These are phyloP conservation scores for Bombardia bombarda DNA, from an alignment of 495 filamentous ascomycete genomes.

Conservation along the genomic window DNA sequence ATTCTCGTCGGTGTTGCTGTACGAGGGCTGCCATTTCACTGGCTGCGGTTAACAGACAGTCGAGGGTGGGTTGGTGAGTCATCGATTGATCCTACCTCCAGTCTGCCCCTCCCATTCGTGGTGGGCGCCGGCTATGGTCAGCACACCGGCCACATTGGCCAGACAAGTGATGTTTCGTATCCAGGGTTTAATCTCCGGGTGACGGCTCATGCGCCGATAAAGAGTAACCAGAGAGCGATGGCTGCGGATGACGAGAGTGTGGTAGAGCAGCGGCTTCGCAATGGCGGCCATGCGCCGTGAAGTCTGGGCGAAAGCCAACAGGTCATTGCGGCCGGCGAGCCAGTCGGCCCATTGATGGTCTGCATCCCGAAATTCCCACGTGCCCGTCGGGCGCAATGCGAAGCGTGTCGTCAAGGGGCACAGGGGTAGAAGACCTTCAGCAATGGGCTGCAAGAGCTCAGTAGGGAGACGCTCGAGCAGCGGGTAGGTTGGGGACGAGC, in stretches of 20 bases:
- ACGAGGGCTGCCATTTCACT: conserved; percentile 11
- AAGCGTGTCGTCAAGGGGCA: conserved; percentile 22
- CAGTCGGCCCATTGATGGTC: conserved; percentile 21
- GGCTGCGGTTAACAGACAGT: conserved; percentile 10
- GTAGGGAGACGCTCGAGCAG: conserved; percentile 19
- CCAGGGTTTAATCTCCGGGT: conserved; percentile 18
- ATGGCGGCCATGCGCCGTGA: conserved; percentile 24
- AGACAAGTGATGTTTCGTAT: conserved; percentile 23
- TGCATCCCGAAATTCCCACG: conserved; percentile 26
- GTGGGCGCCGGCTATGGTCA: conserved; percentile 8
- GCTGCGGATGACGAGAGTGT: conserved; percentile 21
- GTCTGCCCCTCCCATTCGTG: conserved; percentile 15
- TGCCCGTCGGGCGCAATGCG: conserved; percentile 19
- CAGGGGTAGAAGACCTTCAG: conserved; percentile 16
- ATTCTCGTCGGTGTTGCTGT: not conserved
- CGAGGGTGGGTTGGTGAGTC: conserved; percentile 1
- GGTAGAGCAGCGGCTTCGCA: conserved; percentile 22
- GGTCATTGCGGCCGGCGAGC: conserved; percentile 13
- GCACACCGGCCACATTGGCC: conserved; percentile 13
- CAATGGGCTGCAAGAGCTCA: conserved; percentile 24
- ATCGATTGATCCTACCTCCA: conserved; percentile 15
- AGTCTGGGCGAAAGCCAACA: conserved; percentile 21
- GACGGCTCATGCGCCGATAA: conserved; percentile 9
- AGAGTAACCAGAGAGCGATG: conserved; percentile 15
- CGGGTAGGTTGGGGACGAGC: not conserved